These are phyloP conservation scores for Sugiyamaella castrensis DNA, from an alignment of 1,139 yeast genomes.

Conservation along the genomic window DNA sequence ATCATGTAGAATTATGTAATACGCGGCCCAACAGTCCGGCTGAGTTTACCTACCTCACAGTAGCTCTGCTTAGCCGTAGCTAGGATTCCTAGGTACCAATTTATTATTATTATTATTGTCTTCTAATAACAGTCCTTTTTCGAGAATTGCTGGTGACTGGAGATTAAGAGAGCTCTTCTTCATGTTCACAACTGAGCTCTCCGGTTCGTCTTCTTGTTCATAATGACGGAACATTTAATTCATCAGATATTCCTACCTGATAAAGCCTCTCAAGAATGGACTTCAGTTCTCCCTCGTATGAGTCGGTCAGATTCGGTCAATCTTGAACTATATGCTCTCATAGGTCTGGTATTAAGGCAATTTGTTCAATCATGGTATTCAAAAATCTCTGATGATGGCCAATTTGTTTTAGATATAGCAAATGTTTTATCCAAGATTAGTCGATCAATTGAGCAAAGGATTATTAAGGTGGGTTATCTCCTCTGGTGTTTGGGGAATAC, in stretches of 20 bases:
- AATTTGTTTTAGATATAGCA: conserved; percentile 42
- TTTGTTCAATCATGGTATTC: conserved; percentile 49
- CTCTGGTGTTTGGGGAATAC: neutral
- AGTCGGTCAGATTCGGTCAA: conserved; percentile 40
- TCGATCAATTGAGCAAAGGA: conserved; percentile 39
- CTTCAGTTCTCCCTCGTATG: conserved; percentile 36
- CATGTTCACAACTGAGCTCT: no score
- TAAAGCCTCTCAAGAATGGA: conserved; percentile 20
- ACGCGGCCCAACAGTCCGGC: no score
- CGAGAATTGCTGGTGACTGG: no score
- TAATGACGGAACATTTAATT: conserved; percentile 28
- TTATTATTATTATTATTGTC: no score
- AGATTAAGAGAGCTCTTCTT: no score
- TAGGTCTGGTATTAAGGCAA: conserved; percentile 45
- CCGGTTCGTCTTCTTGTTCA: no score
- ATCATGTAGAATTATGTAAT: no score
- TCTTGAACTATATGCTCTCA: conserved; percentile 43
- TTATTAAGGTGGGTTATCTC: conserved; percentile 20
- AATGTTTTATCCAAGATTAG: conserved; percentile 41
- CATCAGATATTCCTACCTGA: conserved; percentile 31
- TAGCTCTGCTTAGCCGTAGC: no score
- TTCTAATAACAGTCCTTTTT: neutral
- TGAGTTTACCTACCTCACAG: no score
- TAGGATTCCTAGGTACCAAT: no score
- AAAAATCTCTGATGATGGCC: conserved; percentile 41